Base-by-base conservation (phyloP, 306 rosid genomes). In the Elaeagnus macrophylla region DNA sequence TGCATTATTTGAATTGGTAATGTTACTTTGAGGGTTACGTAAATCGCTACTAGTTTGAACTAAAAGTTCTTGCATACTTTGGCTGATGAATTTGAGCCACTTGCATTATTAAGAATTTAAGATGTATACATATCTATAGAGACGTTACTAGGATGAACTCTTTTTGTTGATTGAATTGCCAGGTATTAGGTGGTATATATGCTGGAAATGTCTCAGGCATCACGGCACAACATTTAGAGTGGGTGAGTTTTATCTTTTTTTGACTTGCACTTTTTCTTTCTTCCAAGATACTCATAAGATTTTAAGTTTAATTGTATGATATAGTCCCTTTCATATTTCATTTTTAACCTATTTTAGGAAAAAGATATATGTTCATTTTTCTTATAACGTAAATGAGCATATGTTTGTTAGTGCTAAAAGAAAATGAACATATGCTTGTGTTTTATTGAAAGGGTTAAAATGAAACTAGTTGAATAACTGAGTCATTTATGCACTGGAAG, bases 151-250 rank as follows among this genome's bases (percentile, higher is more conserved):
- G 16, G 45, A 20, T 39, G 37, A 62, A 51, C 45, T 57, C 46
- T 54, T 37, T 59, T 39, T 62, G 58, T 51, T 65, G 19, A 57
- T 64, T 54, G 54, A 32, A 60, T 56, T 68, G 38, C 53, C 77
- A 86, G 95, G 97, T 86, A 64, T 72, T 86, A 53, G 77, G 94
- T 67, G 97, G 97, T 69, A 79, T 90, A 70, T 90, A 90, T 72
- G 69, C 84, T 51, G 97, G 95, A 67, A 68, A 64, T 37, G 88
- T 77, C 56, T 82, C 91, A 37, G 97, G 95, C 48, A 79, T 90
- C 75, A 86, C 95, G 3, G 97, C 94, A 25, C 97, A 90, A 65
- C 95, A 86, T 81, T 74, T 90, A 56, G 95, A 90, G 70, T 83
- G 97, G 97, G 95, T 83, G 77, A 60, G 50, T 41, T 67, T 53